Conservation (phyloP, 148 eudicot genomes). For the Drosera capensis region DNA sequence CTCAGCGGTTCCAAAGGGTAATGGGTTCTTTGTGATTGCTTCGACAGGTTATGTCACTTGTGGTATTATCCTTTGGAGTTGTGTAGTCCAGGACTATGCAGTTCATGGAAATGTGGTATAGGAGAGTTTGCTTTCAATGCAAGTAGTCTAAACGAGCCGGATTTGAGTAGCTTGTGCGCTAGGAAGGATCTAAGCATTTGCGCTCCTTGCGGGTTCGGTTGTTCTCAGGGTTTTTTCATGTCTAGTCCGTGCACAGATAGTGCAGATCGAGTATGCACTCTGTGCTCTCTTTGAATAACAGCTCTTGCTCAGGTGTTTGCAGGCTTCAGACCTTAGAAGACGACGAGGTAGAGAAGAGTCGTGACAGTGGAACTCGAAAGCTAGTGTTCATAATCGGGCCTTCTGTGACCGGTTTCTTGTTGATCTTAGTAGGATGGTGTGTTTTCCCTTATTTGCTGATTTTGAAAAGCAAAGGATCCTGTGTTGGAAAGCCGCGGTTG, state of each 20-base stretch:
- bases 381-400: slow-evolving; percentile 51
- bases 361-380: slow-evolving; percentile 31
- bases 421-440: slow-evolving; percentile 55
- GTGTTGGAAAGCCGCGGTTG: slow-evolving; percentile 35
- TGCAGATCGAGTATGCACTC: slow-evolving; percentile 69
- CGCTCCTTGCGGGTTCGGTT: slow-evolving; percentile 62
- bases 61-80: slow-evolving; percentile 73
- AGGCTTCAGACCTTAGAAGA: slow-evolving; percentile 20
- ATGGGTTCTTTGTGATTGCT: too few relatives aligned
- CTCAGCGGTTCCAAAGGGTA: too few relatives aligned
- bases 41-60: slow-evolving; percentile 48
- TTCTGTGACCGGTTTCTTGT: slow-evolving; percentile 39
- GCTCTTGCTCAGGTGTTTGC: slow-evolving; percentile 72
- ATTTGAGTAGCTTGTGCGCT: slow-evolving; percentile 52
- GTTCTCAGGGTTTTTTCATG: slow-evolving; percentile 57
- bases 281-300: slow-evolving; percentile 81
- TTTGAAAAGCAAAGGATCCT: slow-evolving; percentile 31
- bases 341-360: slow-evolving; percentile 20
- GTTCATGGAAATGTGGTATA: slow-evolving; percentile 28
- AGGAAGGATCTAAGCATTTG: slow-evolving; percentile 60
- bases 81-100: slow-evolving; percentile 85
- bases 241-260: slow-evolving; percentile 53
- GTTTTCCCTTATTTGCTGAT: slow-evolving; percentile 37
- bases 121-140: slow-evolving; percentile 67
- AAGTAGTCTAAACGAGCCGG: slow-evolving; percentile 53